These are phyloP conservation scores for Chlorella sorokiniana DNA, from an alignment of 139 green algal species.

Conservation along the genomic window DNA sequence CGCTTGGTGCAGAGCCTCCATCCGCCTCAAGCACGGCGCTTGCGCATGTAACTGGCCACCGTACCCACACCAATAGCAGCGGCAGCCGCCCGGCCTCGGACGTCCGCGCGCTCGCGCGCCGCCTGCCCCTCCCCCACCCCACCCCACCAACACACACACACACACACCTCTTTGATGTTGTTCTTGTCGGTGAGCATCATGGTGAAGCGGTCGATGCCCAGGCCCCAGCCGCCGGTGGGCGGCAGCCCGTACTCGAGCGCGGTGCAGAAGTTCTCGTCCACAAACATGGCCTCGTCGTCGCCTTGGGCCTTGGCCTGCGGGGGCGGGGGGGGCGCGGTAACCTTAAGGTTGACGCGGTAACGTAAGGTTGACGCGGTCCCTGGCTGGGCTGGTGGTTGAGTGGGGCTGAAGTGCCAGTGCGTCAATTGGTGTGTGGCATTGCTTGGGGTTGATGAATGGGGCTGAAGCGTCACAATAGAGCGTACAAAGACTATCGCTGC, in stretches of 20 bases:
- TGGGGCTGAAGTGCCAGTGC: background rate
- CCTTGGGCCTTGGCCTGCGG: constrained; percentile 70
- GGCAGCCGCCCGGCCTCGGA: no score
- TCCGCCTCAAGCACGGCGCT: no score
- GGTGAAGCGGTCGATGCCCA: constrained; percentile 97
- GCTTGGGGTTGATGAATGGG: background rate
- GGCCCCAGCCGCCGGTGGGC: constrained; percentile 96
- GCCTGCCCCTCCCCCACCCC: background rate
- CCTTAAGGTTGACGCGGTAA: background rate
- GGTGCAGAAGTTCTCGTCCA: constrained; percentile 97
- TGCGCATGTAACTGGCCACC: no score
- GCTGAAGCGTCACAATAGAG: no score
- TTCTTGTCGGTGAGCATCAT: constrained; percentile 97
- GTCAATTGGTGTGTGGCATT: background rate
- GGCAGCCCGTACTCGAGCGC: constrained; percentile 98
- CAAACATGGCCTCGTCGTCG: constrained; percentile 98
- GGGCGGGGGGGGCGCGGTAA: background rate
- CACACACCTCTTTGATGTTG: constrained; percentile 95
- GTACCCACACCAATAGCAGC: no score
- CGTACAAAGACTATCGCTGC: no score
- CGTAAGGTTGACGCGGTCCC: no score
- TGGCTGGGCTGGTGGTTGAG: no score
- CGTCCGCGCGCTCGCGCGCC: background rate
- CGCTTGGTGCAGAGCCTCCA: no score
- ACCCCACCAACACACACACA: background rate